Conservation (phyloP, 2,329 filamentous ascomycete species). For the Metarhizium robertsii region DNA sequence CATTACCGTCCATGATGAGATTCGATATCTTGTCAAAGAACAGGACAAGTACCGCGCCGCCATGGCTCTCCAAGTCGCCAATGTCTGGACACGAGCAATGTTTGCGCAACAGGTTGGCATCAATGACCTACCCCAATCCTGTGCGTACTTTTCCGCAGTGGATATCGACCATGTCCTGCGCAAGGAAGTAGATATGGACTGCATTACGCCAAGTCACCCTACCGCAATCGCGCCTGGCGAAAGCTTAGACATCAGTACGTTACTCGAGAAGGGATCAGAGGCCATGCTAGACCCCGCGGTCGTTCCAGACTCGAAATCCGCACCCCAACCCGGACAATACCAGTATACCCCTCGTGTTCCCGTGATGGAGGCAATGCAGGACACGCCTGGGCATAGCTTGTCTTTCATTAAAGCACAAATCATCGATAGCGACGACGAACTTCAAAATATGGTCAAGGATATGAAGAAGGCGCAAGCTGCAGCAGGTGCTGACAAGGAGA, state of each 20-base stretch:
- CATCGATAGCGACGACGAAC: conserved; percentile 60
- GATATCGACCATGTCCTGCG: conserved; percentile 93
- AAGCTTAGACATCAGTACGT: conserved; percentile 69
- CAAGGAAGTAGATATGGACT: conserved; percentile 98
- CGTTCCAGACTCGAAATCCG: conserved; percentile 37
- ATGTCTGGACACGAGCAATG: conserved; percentile 95
- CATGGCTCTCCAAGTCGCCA: conserved; percentile 87
- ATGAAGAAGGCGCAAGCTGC: conserved; percentile 28
- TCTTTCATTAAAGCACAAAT: conserved; percentile 81
- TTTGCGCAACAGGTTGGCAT: conserved; percentile 96
- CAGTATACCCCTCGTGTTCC: conserved; percentile 61
- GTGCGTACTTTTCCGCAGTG: conserved; percentile 90
- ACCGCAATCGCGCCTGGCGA: conserved; percentile 75
- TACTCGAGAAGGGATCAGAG: conserved; percentile 62
- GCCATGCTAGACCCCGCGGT: conserved; percentile 62
- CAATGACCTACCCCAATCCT: conserved; percentile 84
- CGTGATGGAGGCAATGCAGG: conserved; percentile 67
- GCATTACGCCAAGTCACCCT: conserved; percentile 79
- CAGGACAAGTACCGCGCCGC: conserved; percentile 82
- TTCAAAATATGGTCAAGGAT: conserved; percentile 62
- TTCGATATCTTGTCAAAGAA: conserved; percentile 81
- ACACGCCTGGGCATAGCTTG: conserved; percentile 34
- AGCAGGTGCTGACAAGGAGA: conserved; percentile 13
- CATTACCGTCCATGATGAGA: conserved; percentile 96
- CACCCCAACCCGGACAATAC: conserved; percentile 54